Conservation (phyloP, 2,329 filamentous ascomycete species). For the Pezicula rhizophila region DNA sequence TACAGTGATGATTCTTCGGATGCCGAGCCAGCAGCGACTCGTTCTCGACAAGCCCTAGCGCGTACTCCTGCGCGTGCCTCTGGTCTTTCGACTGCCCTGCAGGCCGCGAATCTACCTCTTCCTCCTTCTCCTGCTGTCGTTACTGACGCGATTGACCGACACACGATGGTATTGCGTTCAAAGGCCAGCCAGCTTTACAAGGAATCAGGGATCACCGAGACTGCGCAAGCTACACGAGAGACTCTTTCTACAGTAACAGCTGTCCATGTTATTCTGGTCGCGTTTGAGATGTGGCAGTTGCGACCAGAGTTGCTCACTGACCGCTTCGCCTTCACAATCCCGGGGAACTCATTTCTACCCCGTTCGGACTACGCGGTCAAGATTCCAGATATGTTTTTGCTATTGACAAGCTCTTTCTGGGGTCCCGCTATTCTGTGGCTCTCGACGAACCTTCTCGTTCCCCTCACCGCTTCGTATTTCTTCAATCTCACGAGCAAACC, state of each 20-base stretch:
- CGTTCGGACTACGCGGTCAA: constrained; percentile 56
- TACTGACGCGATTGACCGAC: constrained; percentile 68
- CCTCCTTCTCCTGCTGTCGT: constrained; percentile 77
- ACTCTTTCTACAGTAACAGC: constrained; percentile 65
- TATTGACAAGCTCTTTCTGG: constrained; percentile 79
- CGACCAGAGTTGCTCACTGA: constrained; percentile 65
- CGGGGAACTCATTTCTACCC: constrained; percentile 49
- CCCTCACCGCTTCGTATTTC: constrained; percentile 73
- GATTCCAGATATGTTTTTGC: constrained; percentile 73
- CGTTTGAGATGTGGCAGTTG: constrained; percentile 66
- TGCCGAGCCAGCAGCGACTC: constrained; percentile 21
- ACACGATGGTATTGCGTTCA: constrained; percentile 58
- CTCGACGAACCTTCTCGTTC: constrained; percentile 64
- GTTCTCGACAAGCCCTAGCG: constrained; percentile 22
- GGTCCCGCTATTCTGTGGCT: constrained; percentile 72
- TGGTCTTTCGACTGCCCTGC: constrained; percentile 25
- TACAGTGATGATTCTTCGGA: constrained; percentile 28
- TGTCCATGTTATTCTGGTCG: constrained; percentile 61
- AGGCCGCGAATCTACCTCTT: constrained; percentile 57
- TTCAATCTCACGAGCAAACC: constrained; percentile 71
- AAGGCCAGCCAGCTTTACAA: constrained; percentile 60
- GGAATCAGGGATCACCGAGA: constrained; percentile 60
- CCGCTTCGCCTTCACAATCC: constrained; percentile 67
- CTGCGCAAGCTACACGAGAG: constrained; percentile 60
- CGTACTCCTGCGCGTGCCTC: constrained; percentile 23